Percentiles rank a stretch among this genome's conserved stretches.
These are phyloP conservation scores for Lentinula novae-zelandiae DNA, from an alignment of 1,284 basidiomycete species.

Conservation along the genomic window DNA sequence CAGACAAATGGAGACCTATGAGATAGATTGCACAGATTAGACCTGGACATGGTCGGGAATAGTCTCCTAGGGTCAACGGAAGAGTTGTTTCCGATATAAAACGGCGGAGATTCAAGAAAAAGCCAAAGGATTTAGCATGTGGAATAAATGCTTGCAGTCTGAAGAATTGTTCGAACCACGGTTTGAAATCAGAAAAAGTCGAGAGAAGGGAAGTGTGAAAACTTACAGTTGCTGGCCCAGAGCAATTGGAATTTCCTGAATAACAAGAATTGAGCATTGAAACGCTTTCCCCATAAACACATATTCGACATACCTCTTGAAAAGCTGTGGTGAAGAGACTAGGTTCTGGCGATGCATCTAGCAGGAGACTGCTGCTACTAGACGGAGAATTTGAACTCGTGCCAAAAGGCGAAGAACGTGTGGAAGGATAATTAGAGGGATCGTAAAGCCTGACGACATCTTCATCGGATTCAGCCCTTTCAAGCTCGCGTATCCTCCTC, in stretches of 20 bases:
- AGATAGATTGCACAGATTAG: conserved; percentile 6
- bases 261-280: neutral
- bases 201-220: neutral
- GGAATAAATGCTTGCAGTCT: conserved; percentile 11
- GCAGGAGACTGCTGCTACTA: neutral
- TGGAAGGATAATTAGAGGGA: conserved; percentile 2
- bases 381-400: neutral
- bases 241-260: neutral
- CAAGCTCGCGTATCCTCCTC: conserved; percentile 9
- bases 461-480: conserved; percentile 3
- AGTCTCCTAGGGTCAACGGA: neutral
- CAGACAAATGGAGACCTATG: conserved; percentile 8
- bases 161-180: neutral
- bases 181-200: neutral
- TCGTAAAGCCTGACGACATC: conserved; percentile 6
- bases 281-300: neutral
- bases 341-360: neutral
- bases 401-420: neutral
- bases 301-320: neutral
- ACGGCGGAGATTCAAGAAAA: conserved; percentile 9
- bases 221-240: conserved; percentile 3
- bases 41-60: conserved; percentile 1
- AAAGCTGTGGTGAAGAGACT: neutral
- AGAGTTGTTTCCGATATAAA: neutral
- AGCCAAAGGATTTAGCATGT: conserved; percentile 11